These are phyloP conservation scores for Mortierella polycephala DNA, from an alignment of 371 early-diverging fungal genomes.

Conservation along the genomic window DNA sequence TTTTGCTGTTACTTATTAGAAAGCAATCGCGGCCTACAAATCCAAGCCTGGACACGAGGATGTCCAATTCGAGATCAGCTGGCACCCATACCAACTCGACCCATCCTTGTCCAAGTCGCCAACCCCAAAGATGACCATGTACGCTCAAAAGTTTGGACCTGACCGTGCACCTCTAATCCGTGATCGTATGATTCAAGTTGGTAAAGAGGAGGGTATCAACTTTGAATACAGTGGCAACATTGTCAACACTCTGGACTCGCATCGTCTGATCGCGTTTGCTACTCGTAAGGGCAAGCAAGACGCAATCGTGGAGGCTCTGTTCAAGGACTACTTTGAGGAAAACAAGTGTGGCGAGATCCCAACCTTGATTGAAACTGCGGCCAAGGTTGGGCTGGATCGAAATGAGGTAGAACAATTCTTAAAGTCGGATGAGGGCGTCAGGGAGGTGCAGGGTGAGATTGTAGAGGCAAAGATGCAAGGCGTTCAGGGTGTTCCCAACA, in stretches of 20 bases:
- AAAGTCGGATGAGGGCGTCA: conserved; percentile 60
- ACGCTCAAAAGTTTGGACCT: conserved; percentile 70
- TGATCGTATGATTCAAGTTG: conserved; percentile 63
- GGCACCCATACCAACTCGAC: conserved; percentile 75
- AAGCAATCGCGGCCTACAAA: conserved; percentile 64
- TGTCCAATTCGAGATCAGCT: conserved; percentile 64
- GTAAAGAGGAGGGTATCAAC: conserved; percentile 67
- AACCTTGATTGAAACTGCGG: conserved; percentile 66
- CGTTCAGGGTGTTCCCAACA: conserved; percentile 76
- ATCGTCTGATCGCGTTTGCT: conserved; percentile 75
- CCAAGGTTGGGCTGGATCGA: conserved; percentile 67
- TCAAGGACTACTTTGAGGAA: conserved; percentile 74
- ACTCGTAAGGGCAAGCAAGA: conserved; percentile 62
- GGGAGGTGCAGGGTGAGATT: conserved; percentile 59
- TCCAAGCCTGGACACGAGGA: conserved; percentile 56
- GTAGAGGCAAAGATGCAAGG: conserved; percentile 54
- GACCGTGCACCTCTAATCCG: conserved; percentile 58
- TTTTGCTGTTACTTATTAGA: conserved; percentile 22
- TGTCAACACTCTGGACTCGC: conserved; percentile 74
- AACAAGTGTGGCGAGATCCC: conserved; percentile 70
- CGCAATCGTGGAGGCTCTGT: conserved; percentile 69
- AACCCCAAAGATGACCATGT: conserved; percentile 60
- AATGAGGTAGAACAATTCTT: conserved; percentile 60
- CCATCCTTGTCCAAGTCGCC: conserved; percentile 46
- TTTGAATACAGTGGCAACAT: conserved; percentile 70